Base-by-base conservation (phyloP, 129 eudicot species). In the Kitagawia praeruptora region DNA sequence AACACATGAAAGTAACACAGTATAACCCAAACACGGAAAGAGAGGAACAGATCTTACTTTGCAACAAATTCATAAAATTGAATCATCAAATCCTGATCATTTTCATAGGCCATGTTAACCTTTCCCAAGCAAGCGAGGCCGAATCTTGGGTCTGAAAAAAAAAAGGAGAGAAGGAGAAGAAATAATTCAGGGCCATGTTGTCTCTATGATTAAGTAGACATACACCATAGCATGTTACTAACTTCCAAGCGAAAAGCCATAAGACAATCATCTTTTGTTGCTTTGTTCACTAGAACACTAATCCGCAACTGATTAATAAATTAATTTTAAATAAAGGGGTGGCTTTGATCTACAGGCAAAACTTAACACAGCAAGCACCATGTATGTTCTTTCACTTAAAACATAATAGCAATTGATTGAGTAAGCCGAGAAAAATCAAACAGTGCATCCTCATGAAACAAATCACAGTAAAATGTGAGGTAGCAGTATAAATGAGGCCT, bases 51-150 rank as follows among this genome's bases (percentile, higher is more conserved):
- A 84, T 47, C 89, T 80, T 89, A 95, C 98, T 78, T 83, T 66
- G 96, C 93, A 69, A 95, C 98, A 85, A 95, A 92, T 37, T 74
- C 89, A 78, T 92, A 95, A 77, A 95, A 95, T 76, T 82, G 93
- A 78, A 95, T 82, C 97, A 95, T 90, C 90, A 95, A 83, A 76
- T 90, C 97, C 80, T 79, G 94, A 85, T 92, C 97, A 85, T 85
- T 89, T 86, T 92, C 97, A 79, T 84, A 90, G 54, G 87, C 90
- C 93, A 81, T 70, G 83, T 88, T 90, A 48, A 95, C 90, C 85
- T 95, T 95, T 76, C 97, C 97, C 91, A 95, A 88, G 89, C 93
- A 90, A 80, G 96, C 84, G 38, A 92, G 89, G 28, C 96, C 97
- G 76, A 88, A 86, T 66, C 87, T 83, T 67, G 98, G 96, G 82